A percentile compares a stretch with the other conserved stretches of the same genome.
phyloP scores from a whole-genome alignment of 495 filamentous ascomycete genomes.

The Neurospora terricola region DNA sequence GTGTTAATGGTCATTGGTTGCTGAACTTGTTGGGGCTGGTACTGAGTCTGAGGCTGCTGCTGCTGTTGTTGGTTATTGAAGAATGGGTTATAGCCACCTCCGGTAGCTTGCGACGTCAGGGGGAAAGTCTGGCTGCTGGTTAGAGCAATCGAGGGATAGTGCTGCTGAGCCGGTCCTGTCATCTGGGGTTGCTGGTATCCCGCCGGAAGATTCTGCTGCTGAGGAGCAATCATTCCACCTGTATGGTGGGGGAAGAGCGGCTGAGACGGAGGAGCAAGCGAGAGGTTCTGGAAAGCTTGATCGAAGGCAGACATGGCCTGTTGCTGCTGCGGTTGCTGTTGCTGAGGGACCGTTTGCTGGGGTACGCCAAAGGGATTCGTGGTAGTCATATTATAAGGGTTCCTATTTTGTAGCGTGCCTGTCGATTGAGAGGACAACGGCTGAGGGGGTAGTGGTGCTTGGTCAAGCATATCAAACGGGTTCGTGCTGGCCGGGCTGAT shows the following conservation, averaged over 20 bases:
- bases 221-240: slow-evolving; percentile 57
- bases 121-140: slow-evolving; percentile 39
- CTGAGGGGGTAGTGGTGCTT: slow-evolving; percentile 30
- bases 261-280: slow-evolving; percentile 48
- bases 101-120: slow-evolving; percentile 26
- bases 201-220: slow-evolving; percentile 35
- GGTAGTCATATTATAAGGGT: slow-evolving; percentile 32
- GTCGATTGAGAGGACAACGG: slow-evolving; percentile 49
- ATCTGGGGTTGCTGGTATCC: slow-evolving; percentile 43
- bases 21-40: slow-evolving; percentile 2
- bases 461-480: slow-evolving; percentile 53
- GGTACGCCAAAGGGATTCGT: slow-evolving; percentile 42
- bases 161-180: slow-evolving; percentile 51
- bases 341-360: slow-evolving; percentile 8
- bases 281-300: slow-evolving; percentile 61
- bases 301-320: slow-evolving; percentile 37
- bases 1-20: slow-evolving; percentile 32
- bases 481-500: slow-evolving; percentile 45
- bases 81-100: slow-evolving; percentile 53
- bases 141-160: slow-evolving; percentile 31
- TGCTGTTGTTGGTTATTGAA: slow-evolving; percentile 34
- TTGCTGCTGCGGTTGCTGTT: slow-evolving; percentile 15
- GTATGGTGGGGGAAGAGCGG: slow-evolving; percentile 77
- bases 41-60: slow-evolving; percentile 7
- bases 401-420: slow-evolving; percentile 42